Base-by-base conservation (phyloP, 2,329 filamentous ascomycete genomes). In the Penicillium digitatum region DNA sequence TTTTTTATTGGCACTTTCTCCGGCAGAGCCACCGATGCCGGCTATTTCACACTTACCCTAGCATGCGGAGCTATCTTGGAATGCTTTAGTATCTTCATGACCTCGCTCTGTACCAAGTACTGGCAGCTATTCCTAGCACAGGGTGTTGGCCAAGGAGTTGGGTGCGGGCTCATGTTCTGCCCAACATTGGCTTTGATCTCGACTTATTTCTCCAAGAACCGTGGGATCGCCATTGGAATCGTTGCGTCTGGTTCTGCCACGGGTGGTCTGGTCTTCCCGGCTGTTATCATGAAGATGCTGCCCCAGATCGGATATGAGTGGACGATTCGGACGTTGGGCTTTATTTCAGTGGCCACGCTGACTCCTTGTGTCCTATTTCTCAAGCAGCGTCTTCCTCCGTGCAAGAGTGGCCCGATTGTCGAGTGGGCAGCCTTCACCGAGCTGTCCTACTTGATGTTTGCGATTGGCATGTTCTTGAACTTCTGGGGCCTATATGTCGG, bases 241-340 rank as follows among this genome's bases (percentile, higher is more conserved):
- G 78, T 78, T 10, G 82, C 84, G 0, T 80, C 79, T 0, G 87
- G 87, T 1, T 83, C 82, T 26, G 80, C 79, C 0, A 81, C 81
- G 0, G 87, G 86, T 1, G 85, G 85, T 0, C 72, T 87, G 22
- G 76, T 88, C 3, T 89, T 86, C 64, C 85, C 86, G 0, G 74
- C 82, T 1, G 77, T 83, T 18, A 76, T 81, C 1, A 75, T 79
- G 62, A 79, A 83, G 51, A 70, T 87, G 11, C 71, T 87, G 1
- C 82, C 84, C 0, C 75, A 74, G 18, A 72, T 87, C 3, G 86
- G 86, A 0, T 88, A 87, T 63, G 76, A 77, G 0, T 87, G 85
- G 84, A 85, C 86, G 0, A 78, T 86, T n/a, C 76, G 85, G 0
- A 78, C 81, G 0, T 77, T 87, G 58, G 85, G 81, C 0, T 80